Evolutionary conservation across 2,329 filamentous ascomycete genomes (phyloP).

Genomic region (Arthrobotrys pseudoclavata): DNA sequence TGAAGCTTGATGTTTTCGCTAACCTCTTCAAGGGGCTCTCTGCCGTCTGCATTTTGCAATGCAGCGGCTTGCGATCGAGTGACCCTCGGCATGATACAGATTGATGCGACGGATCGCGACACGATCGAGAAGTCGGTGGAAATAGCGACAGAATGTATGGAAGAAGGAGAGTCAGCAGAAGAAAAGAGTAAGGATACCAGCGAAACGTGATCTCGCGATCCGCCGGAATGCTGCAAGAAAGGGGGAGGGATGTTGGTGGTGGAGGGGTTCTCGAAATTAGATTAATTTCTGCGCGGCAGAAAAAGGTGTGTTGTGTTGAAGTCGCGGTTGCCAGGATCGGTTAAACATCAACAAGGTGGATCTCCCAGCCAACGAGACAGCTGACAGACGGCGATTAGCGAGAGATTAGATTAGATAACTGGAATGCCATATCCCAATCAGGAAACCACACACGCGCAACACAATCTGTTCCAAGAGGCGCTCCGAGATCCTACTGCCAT

Average conservation of each 20-base stretch:
- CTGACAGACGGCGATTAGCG: slow-evolving; percentile 28
- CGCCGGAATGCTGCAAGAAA: slow-evolving; percentile 29
- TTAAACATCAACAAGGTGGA: slow-evolving; percentile 29
- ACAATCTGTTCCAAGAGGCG: slow-evolving; percentile 8
- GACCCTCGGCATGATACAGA: slow-evolving; percentile 38
- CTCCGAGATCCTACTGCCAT: not conserved
- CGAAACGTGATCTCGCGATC: slow-evolving; percentile 33
- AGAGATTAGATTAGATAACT: slow-evolving; percentile 45
- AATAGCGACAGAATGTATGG: not conserved
- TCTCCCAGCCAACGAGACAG: slow-evolving; percentile 28
- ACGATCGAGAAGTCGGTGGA: slow-evolving; percentile 10
- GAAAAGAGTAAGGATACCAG: slow-evolving; percentile 1
- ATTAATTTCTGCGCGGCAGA: slow-evolving; percentile 28
- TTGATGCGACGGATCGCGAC: slow-evolving; percentile 24
- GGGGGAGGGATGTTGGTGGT: slow-evolving; percentile 9
- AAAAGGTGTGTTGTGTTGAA: slow-evolving; percentile 23
- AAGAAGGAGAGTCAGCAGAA: not conserved
- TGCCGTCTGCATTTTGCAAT: slow-evolving; percentile 21
- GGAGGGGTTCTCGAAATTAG: slow-evolving; percentile 41
- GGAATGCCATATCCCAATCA: slow-evolving; percentile 25
- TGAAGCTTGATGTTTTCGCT: slow-evolving; percentile 29
- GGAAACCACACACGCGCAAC: slow-evolving; percentile 38
- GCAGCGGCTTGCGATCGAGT: slow-evolving; percentile 52
- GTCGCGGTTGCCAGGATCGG: slow-evolving; percentile 25
- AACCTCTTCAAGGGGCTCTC: slow-evolving; percentile 57